Conservation (phyloP, 169 alveolate species). For the Plasmodium yoelii region DNA sequence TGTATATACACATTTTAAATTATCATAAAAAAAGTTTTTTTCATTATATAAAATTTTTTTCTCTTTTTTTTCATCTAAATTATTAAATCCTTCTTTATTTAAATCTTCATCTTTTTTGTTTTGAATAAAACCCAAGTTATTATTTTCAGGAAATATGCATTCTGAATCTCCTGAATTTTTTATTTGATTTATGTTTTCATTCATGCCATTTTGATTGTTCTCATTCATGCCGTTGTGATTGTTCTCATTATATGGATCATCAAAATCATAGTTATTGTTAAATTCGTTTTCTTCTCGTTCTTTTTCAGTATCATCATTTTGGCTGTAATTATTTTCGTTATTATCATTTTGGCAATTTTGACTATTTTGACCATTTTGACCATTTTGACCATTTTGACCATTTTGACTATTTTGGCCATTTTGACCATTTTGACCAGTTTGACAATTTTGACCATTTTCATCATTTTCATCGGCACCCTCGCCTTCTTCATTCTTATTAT, state of each 20-base stretch:
- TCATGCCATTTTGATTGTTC: neutral
- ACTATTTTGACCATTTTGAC: too few relatives aligned
- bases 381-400: too few relatives aligned
- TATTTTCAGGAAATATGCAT: neutral
- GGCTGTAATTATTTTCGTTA: neutral
- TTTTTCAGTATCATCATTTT: neutral
- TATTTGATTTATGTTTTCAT: neutral
- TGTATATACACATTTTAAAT: constrained; percentile 59
- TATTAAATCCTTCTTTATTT: constrained; percentile 6
- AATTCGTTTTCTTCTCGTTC: constrained; percentile 12
- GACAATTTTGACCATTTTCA: too few relatives aligned
- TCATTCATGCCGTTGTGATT: neutral
- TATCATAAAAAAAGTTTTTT: constrained; percentile 72
- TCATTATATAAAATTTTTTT: constrained; percentile 44
- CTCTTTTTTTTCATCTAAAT: neutral
- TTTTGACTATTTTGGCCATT: too few relatives aligned
- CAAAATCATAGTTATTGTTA: constrained; percentile 7
- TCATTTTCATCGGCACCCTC: neutral
- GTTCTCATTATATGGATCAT: constrained; percentile 54
- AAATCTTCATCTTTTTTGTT: constrained; percentile 7
- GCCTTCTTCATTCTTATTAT: constrained; percentile 14
- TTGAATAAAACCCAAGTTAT: neutral
- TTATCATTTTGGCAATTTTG: too few relatives aligned
- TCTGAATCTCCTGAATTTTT: neutral
- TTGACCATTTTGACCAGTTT: too few relatives aligned